These are phyloP conservation scores for slime mould (Dictyostelium discoideum) DNA, from an alignment of 78 protist species.

Conservation along the genomic window DNA sequence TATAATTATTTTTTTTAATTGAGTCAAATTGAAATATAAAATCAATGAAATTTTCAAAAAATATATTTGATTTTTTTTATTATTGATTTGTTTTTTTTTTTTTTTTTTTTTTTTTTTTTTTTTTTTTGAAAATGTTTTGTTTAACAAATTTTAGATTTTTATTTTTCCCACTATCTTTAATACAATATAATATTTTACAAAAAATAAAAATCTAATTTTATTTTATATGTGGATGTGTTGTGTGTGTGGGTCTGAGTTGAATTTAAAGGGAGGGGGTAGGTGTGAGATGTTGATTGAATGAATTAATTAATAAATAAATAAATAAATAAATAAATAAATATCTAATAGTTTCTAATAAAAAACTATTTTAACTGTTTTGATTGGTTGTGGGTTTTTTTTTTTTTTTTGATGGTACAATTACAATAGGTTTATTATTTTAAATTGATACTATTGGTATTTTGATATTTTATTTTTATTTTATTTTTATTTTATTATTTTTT, in stretches of 20 bases:
- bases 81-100: neutral
- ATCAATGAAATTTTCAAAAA: neutral
- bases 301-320: too few species aligned
- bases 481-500: too few species aligned
- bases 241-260: too few species aligned
- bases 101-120: neutral
- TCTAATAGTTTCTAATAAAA: neutral
- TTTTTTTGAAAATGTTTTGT: neutral
- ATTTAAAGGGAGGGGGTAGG: neutral
- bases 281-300: neutral
- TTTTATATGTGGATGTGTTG: neutral
- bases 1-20: neutral
- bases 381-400: neutral
- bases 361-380: neutral
- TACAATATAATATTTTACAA: neutral
- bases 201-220: too few species aligned
- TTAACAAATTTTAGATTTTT: too few species aligned
- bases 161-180: neutral
- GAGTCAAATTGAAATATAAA: neutral
- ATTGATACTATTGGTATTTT: too few species aligned
- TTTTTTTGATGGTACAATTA: neutral
- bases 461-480: too few species aligned
- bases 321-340: neutral
- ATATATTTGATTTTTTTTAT: neutral
- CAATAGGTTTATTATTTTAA: neutral